These are phyloP conservation scores for Planoprotostelium fungivorum DNA, from an alignment of 78 protist species.

Conservation along the genomic window DNA sequence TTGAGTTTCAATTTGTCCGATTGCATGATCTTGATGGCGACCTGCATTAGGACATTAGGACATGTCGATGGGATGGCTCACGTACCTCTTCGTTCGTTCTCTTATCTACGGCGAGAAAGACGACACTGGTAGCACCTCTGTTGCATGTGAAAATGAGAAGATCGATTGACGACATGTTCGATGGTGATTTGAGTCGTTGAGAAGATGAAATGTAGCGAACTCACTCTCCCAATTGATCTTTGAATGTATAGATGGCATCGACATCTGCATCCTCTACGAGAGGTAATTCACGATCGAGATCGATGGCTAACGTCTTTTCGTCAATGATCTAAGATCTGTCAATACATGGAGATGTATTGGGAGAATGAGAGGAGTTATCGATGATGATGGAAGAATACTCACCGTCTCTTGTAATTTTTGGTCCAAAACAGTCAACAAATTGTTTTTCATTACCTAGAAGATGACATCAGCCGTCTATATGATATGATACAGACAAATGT, in stretches of 20 bases:
- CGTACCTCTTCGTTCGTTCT: not conserved
- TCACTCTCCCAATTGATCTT: not conserved
- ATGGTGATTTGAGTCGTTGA: no score
- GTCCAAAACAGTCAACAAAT: no score
- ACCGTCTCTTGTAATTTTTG: no score
- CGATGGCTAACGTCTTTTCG: not conserved
- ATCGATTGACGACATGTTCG: no score
- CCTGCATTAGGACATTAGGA: no score
- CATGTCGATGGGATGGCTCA: not conserved
- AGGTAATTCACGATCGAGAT: not conserved
- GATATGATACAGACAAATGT: no score
- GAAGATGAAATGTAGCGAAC: not conserved
- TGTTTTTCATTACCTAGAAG: no score
- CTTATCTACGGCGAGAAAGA: not conserved
- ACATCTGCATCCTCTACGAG: not conserved
- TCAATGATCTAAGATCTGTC: not conserved
- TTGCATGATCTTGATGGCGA: not conserved
- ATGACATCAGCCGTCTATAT: no score
- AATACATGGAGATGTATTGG: no score
- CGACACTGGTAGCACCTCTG: not conserved
- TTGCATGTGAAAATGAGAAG: not conserved
- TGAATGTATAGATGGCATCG: not conserved
- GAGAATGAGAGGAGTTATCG: no score
- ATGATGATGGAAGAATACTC: no score
- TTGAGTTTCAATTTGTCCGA: not conserved